Evolutionary conservation across 441 rosid genomes (phyloP).

Genomic region (Eruca vesicaria): DNA sequence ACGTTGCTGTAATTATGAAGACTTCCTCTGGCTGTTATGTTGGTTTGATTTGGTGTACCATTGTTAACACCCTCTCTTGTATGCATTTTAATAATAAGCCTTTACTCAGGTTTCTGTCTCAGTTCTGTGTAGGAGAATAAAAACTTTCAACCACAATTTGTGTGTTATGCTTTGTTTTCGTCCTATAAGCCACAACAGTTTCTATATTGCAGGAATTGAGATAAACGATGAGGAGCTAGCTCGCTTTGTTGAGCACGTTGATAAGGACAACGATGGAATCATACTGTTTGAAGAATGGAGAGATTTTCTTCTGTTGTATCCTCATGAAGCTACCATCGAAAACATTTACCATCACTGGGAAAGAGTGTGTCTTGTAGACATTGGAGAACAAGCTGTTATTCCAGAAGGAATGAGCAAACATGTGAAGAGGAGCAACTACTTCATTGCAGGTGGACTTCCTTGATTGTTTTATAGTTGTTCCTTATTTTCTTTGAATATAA

Average conservation of each 20-base stretch:
- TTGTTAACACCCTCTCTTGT: background rate
- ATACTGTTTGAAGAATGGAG: slow-evolving; percentile 73
- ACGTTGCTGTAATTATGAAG: background rate
- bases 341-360: slow-evolving; percentile 62
- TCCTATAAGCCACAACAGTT: slow-evolving; percentile 57
- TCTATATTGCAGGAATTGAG: slow-evolving; percentile 58
- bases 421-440: slow-evolving; percentile 52
- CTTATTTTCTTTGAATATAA: background rate
- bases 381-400: slow-evolving; percentile 65
- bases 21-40: background rate
- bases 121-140: background rate
- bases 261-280: slow-evolving; percentile 61
- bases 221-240: slow-evolving; percentile 66
- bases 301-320: slow-evolving; percentile 63
- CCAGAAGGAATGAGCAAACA: slow-evolving; percentile 64
- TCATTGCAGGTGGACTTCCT: slow-evolving; percentile 41
- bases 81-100: background rate
- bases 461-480: background rate
- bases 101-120: too few relatives aligned
- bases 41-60: slow-evolving; percentile 6
- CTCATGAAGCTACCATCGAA: slow-evolving; percentile 68
- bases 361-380: slow-evolving; percentile 66
- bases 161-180: slow-evolving; percentile 31
- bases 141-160: background rate
- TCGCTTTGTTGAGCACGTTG: slow-evolving; percentile 64